Evolutionary conservation across 148 eudicot genomes (phyloP).

Genomic region (Silene uniflora): DNA sequence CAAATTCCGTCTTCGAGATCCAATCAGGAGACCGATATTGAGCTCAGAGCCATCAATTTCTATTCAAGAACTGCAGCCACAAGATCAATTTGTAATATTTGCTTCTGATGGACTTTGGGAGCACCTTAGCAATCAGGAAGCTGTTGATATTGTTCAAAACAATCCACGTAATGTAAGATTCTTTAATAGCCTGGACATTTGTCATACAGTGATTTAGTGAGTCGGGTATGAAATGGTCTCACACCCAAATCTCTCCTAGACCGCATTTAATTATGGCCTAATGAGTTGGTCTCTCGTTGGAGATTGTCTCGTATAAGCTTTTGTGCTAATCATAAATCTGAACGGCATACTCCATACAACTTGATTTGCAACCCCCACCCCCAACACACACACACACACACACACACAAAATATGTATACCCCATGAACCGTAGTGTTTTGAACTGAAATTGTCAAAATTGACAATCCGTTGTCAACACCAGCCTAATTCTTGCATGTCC

Average conservation of each 20-base stretch:
- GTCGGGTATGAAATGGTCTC: neutral
- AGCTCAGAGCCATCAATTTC: constrained; percentile 72
- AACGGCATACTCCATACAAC: neutral
- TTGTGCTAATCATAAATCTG: neutral
- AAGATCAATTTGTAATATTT: constrained; percentile 72
- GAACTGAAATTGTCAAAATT: neutral
- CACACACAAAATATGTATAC: neutral
- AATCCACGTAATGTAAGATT: constrained; percentile 56
- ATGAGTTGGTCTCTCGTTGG: neutral
- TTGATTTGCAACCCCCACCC: neutral
- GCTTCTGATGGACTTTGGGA: constrained; percentile 96
- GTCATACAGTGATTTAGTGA: neutral
- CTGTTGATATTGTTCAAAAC: constrained; percentile 70
- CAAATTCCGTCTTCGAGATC: constrained; percentile 75
- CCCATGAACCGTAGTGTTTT: neutral
- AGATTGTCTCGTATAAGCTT: too few species aligned
- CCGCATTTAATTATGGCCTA: neutral
- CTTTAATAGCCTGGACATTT: neutral
- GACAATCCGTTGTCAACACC: neutral
- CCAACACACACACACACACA: too few species aligned
- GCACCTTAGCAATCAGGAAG: constrained; percentile 81
- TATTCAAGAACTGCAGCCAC: constrained; percentile 53
- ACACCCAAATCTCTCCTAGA: neutral
- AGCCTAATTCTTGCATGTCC: neutral
- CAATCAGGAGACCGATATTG: constrained; percentile 67